These are phyloP conservation scores for Sporisorium exsertum DNA, from an alignment of 1,284 basidiomycete genomes.

Conservation along the genomic window DNA sequence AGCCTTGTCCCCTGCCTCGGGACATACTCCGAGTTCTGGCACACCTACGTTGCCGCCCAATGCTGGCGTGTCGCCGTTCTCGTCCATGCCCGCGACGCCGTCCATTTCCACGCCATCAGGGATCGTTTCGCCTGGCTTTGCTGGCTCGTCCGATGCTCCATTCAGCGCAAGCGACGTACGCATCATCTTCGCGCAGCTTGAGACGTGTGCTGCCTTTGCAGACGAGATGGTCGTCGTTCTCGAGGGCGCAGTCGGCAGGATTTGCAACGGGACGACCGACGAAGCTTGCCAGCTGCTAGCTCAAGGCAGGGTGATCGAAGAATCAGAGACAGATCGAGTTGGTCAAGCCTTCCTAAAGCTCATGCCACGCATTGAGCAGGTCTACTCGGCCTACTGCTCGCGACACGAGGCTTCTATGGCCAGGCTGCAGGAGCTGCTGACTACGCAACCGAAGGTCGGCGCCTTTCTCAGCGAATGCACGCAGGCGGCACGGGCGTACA, in stretches of 20 bases:
- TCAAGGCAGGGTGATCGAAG: slow-evolving; percentile 21
- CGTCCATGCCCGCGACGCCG: slow-evolving; percentile 28
- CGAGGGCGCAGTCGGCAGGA: slow-evolving; percentile 67
- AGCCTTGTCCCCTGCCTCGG: slow-evolving; percentile 13
- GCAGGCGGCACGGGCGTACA: slow-evolving; percentile 63
- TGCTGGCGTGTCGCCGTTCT: slow-evolving; percentile 13
- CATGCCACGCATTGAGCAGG: slow-evolving; percentile 81
- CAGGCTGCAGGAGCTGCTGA: slow-evolving; percentile 71
- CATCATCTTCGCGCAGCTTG: slow-evolving; percentile 83
- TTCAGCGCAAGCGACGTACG: slow-evolving; percentile 80
- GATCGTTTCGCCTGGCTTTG: slow-evolving; percentile 4
- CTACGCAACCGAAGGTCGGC: slow-evolving; percentile 53
- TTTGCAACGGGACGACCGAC: slow-evolving; percentile 34
- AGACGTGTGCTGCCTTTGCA: slow-evolving; percentile 79
- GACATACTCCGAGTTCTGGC: slow-evolving; percentile 7
- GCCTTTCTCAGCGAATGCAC: slow-evolving; percentile 69
- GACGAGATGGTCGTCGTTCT: slow-evolving; percentile 74
- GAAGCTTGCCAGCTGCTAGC: slow-evolving; percentile 35
- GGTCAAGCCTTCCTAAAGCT: slow-evolving; percentile 81
- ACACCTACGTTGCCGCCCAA: slow-evolving; percentile 5
- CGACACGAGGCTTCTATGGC: slow-evolving; percentile 81
- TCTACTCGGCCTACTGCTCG: slow-evolving; percentile 88
- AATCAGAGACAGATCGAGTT: slow-evolving; percentile 74
- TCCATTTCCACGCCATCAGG: slow-evolving; percentile 23
- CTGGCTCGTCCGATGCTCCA: slow-evolving; percentile 43